Percentiles rank a stretch among this genome's conserved stretches.
These are phyloP conservation scores for Aaosphaeria pasadenensis DNA, from an alignment of 2,329 filamentous ascomycete species.

Conservation along the genomic window DNA sequence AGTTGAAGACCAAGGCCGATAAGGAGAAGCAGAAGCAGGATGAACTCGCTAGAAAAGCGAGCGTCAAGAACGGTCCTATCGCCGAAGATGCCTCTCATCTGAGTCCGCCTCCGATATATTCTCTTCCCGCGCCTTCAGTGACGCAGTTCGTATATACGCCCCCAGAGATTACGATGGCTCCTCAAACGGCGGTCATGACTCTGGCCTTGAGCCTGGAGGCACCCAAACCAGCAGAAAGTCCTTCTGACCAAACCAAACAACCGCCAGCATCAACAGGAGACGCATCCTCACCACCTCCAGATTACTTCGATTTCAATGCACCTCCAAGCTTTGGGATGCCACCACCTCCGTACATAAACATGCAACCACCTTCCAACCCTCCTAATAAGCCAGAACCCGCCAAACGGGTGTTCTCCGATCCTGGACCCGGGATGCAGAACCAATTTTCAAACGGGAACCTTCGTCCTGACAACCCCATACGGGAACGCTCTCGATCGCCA, in stretches of 20 bases:
- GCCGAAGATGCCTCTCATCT: background rate
- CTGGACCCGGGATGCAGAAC: constrained; percentile 1
- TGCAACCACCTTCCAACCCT: background rate
- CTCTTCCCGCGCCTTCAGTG: constrained; percentile 1
- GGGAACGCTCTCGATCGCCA: background rate
- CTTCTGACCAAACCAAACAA: background rate
- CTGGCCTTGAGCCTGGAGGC: constrained; percentile 4
- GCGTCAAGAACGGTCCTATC: background rate
- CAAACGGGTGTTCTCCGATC: constrained; percentile 3
- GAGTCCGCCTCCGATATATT: constrained; percentile 1
- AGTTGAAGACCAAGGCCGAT: constrained; percentile 4
- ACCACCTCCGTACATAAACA: background rate
- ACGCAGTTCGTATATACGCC: constrained; percentile 2
- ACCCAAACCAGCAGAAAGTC: background rate
- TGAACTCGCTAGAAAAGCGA: background rate
- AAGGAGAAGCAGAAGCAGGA: constrained; percentile 1
- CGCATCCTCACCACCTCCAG: background rate
- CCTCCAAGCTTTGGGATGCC: background rate
- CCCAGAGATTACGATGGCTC: background rate
- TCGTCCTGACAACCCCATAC: background rate
- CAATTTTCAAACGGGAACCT: background rate
- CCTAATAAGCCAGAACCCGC: background rate
- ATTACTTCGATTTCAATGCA: background rate
- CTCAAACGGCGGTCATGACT: background rate
- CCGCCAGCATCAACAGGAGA: background rate